phyloP scores from a whole-genome alignment of 768 basidiomycete species.

The Sarcomyxa edulis region DNA sequence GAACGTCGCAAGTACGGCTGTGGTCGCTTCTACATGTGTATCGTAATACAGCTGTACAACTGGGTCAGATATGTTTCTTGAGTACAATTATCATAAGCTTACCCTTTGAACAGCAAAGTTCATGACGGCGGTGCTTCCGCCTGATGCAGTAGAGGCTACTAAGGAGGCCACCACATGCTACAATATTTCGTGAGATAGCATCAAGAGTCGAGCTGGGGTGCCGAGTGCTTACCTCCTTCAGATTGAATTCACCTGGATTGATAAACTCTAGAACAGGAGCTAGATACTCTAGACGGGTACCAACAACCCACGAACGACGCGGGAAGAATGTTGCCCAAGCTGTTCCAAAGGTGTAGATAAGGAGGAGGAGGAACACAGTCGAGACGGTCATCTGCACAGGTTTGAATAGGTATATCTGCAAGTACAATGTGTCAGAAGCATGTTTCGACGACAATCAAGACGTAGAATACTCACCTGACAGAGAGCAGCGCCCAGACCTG shows the following conservation, averaged over 20 bases:
- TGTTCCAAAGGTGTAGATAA: conserved; percentile 46
- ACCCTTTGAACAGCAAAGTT: conserved; percentile 62
- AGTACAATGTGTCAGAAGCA: conserved; percentile 1
- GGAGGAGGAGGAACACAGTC: conserved; percentile 50
- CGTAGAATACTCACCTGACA: conserved; percentile 37
- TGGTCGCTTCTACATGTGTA: conserved; percentile 47
- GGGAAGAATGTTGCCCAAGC: conserved; percentile 47
- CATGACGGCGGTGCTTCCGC: conserved; percentile 45
- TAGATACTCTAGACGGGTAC: conserved; percentile 36
- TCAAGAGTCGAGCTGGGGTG: neutral
- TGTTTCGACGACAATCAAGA: neutral
- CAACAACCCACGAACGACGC: conserved; percentile 32
- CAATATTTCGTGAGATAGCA: neutral
- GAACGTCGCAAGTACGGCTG: conserved; percentile 57
- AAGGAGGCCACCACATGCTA: conserved; percentile 56
- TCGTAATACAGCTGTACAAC: conserved; percentile 49
- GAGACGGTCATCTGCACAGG: conserved; percentile 47
- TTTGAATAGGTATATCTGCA: conserved; percentile 56
- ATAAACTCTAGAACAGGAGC: conserved; percentile 38
- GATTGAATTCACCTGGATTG: conserved; percentile 50
- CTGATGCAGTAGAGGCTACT: conserved; percentile 51
- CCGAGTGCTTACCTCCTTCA: conserved; percentile 47
- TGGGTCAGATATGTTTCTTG: too few relatives aligned
- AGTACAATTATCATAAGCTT: conserved; percentile 5
- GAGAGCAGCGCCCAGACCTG: conserved; percentile 54